Evolutionary conservation across 805 yeast genomes (phyloP), one percentile per base, ranked within the genome.

Genomic region (Candida corydali): DNA sequence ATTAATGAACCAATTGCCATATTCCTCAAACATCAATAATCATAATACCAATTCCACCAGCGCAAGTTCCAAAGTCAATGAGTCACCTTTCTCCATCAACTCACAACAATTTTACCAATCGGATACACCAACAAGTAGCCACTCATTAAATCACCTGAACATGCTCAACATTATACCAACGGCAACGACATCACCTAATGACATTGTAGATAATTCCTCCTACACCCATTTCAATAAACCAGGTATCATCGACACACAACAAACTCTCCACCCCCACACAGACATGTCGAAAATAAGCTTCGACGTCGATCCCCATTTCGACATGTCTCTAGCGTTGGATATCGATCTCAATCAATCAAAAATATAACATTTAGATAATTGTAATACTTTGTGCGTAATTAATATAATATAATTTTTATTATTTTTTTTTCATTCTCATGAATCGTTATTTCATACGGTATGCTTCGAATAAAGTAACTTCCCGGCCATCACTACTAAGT

Each of bases 121-220:
- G 9, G 43, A 39, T 27, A 42, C 40, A 3, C 43, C 40, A 22
- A 28, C 25, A 11, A 27, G 38, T 3, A 7, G 18, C 4, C 29
- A 17, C 11, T 37, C 40, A n/a, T 27, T 34, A 4, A 29, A 22
- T 10, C 16, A 32, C 16, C 26, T 10, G 18, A 18, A 32, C 12
- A 23, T 20, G 4, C 10, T n/a, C 15, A 14, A 18, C 11, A 18
- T 26, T 9, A 18, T 26, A 8, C 14, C 26, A 5, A 18, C 30
- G 3, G 26, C 24, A 7, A 15, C 20, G 8, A 33, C 36, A 5
- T 27, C 37, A 16, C 26, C 37, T 10, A 17, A 11, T 23, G 33
- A 30, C 3, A 25, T 20, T 20, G 9, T 20, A 20, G 23, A 20
- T 20, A 7, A n/a, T 22, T 22, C 11, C 11, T 8, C 11, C 25